Base-by-base conservation (phyloP, 2,329 filamentous ascomycete genomes). In the Pseudogymnoascus destructans region DNA sequence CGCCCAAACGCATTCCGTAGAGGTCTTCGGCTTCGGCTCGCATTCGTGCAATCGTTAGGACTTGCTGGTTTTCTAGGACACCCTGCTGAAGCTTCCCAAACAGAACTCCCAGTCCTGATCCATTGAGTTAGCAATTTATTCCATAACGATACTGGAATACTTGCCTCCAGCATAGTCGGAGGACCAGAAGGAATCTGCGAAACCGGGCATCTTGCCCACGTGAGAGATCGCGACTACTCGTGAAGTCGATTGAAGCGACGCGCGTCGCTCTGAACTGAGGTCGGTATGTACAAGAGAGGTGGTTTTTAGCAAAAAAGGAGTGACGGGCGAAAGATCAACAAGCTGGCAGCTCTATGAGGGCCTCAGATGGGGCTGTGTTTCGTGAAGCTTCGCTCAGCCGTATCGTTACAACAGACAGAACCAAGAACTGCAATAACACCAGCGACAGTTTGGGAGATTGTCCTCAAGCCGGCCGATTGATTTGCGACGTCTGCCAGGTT, bases 81-180 rank as follows among this genome's bases (percentile, higher is more conserved):
- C 93, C 93, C 73, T 98, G 93, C 73, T 97, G 91, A 59, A 98
- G 85, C 78, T 98, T 98, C 71, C 84, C 84, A 69, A 97, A 98
- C 64, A 98, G 81, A 63, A 97, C 90, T 58, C 92, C 91, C 64
- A 98, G 81, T 62, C 93, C 84, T 85, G 40, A 19, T 35, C 17
- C 35, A 58, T 33, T 61, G 21, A 21, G 46, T 54, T 58, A 54
- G 57, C 27, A 17, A 23, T 56, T 19, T 6, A 3, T 6, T 33
- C 40, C 17, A 58, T 42, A 11, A n/a, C 23, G 15, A 33, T 19
- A 30, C 3, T 7, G n/a, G n/a, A 19, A 40, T 60, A 69, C 79
- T 71, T 75, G 87, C 87, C 91, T 77, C 88, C 90, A 71, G 92
- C 92, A 79, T 97, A 97, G 79, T 98, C 93, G 70, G 83, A 82